A percentile compares a stretch with the other conserved stretches of the same genome.
Evolutionary conservation across 257 asterid genomes (phyloP).

Genomic region (Scutellaria barbata): DNA sequence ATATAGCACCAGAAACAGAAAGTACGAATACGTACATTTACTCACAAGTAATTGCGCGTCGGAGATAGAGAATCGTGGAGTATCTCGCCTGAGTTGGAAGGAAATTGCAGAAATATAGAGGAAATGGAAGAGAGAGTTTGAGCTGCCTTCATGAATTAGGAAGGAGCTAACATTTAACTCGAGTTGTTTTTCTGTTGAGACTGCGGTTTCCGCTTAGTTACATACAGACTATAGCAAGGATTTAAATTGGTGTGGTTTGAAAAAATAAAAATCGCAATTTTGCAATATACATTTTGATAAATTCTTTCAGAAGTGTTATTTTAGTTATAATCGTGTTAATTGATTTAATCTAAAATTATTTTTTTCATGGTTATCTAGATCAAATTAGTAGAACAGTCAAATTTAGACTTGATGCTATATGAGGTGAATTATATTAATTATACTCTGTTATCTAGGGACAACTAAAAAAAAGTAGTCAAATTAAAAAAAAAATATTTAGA

Average conservation of each 20-base stretch:
- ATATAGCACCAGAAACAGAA: not conserved
- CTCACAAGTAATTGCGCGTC: conserved; percentile 5
- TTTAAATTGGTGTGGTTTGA: not conserved
- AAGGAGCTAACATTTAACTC: not conserved
- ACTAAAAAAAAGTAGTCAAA: too few species aligned
- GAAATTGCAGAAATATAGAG: not conserved
- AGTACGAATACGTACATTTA: not conserved
- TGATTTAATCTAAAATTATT: too few species aligned
- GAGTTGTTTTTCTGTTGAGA: conserved; percentile 18
- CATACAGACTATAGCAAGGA: not conserved
- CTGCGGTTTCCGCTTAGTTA: not conserved
- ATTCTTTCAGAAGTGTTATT: too few species aligned
- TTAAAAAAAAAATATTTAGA: too few species aligned
- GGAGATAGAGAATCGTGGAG: conserved; percentile 9
- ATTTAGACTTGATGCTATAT: too few species aligned
- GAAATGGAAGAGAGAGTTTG: not conserved
- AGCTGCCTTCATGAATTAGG: not conserved
- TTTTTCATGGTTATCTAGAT: too few species aligned
- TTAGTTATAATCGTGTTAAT: too few species aligned
- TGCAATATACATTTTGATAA: too few species aligned
- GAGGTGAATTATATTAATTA: too few species aligned
- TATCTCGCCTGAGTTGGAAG: conserved; percentile 15
- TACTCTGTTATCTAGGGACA: too few species aligned
- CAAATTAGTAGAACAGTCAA: too few species aligned
- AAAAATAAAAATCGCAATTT: too few species aligned